phyloP scores from a whole-genome alignment of 2,329 filamentous ascomycete species.

The Hypoxylon sp. region DNA sequence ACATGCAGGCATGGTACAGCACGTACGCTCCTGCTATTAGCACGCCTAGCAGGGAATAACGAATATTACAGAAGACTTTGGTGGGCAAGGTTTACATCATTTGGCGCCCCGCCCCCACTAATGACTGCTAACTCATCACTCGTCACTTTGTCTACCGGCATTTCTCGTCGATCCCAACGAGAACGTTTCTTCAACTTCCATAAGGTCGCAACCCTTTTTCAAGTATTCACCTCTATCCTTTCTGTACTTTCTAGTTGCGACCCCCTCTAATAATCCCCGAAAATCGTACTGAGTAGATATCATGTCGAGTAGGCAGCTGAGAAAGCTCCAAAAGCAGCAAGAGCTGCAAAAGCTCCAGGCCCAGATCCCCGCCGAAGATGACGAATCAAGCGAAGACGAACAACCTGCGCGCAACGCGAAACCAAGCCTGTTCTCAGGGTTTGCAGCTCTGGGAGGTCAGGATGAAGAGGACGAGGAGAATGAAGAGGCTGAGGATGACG shows the following conservation, averaged over 20 bases:
- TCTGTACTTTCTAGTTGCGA: neutral
- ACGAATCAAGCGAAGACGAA: constrained; percentile 47
- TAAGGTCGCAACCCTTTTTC: too few relatives aligned
- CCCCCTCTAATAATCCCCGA: neutral
- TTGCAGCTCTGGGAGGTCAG: constrained; percentile 59
- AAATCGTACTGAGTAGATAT: neutral
- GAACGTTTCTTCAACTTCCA: neutral
- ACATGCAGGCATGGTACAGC: neutral
- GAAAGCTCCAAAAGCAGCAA: constrained; percentile 56
- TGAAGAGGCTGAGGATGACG: constrained; percentile 44
- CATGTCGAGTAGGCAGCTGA: constrained; percentile 47
- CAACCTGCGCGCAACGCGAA: constrained; percentile 51
- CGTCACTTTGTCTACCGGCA: too few relatives aligned
- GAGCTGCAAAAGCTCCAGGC: constrained; percentile 51
- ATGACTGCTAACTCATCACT: neutral
- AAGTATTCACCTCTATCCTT: too few relatives aligned
- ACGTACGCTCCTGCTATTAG: too few relatives aligned
- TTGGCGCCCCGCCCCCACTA: constrained; percentile 2
- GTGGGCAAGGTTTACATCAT: constrained; percentile 1
- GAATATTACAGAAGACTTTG: neutral
- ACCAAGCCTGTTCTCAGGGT: constrained; percentile 56
- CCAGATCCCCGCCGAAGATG: constrained; percentile 50
- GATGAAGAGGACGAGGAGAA: constrained; percentile 53
- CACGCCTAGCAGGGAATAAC: neutral
- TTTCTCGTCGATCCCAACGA: neutral